Conservation (phyloP, 1,139 yeast genomes). For the Magnusiomyces tetraspermus region DNA sequence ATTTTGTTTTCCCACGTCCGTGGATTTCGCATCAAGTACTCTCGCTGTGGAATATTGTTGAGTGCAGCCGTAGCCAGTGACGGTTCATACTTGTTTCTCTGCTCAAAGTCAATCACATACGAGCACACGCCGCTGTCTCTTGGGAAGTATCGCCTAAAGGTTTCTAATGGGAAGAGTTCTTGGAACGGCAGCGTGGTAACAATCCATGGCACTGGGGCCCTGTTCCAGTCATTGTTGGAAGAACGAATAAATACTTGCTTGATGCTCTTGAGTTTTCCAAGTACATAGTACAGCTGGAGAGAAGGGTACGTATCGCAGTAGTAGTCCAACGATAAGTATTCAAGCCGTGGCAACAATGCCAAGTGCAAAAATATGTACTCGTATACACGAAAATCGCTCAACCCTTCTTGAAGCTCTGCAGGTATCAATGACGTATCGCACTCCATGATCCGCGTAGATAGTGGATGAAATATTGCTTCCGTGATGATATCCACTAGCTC, state of each 20-base stretch:
- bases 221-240: not conserved
- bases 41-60: not conserved
- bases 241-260: not conserved
- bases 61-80: not conserved
- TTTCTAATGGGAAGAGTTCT: not conserved
- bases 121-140: not conserved
- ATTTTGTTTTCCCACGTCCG: not conserved
- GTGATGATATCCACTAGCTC: not conserved
- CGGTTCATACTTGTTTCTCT: not conserved
- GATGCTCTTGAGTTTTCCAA: not conserved
- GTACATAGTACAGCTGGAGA: not conserved
- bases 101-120: not conserved
- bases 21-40: not conserved
- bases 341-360: not conserved
- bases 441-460: not conserved
- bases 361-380: not conserved
- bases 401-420: not conserved
- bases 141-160: not conserved
- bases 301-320: not conserved
- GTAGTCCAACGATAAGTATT: not conserved
- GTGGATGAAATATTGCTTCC: not conserved
- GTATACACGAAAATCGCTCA: not conserved
- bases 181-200: not conserved
- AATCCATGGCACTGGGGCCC: not conserved
- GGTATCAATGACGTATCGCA: not conserved